phyloP scores from a whole-genome alignment of 2,329 filamentous ascomycete species.

The Drechslera avenae region DNA sequence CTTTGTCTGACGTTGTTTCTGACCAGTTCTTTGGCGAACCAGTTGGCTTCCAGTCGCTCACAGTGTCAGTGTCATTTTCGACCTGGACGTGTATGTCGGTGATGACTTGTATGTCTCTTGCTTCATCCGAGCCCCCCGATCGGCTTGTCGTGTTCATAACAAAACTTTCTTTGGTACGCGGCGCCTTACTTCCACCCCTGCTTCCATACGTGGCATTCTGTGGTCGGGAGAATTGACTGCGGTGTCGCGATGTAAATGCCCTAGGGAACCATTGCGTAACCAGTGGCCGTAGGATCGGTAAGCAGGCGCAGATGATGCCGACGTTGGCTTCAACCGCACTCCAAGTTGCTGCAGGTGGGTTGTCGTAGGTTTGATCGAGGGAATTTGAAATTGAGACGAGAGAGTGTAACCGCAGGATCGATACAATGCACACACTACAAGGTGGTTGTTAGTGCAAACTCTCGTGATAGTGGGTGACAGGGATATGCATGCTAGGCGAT shows the following conservation, averaged over 20 bases:
- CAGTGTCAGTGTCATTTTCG: slow-evolving; percentile 15
- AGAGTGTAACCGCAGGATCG: slow-evolving; percentile 42
- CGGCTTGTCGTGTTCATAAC: slow-evolving; percentile 8
- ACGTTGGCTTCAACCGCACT: slow-evolving; percentile 38
- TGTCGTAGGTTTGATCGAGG: slow-evolving; percentile 38
- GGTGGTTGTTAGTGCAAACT: slow-evolving; percentile 3
- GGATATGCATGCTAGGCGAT: not conserved
- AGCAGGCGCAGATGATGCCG: slow-evolving; percentile 43
- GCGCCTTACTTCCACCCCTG: slow-evolving; percentile 7
- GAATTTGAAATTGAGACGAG: slow-evolving; percentile 41
- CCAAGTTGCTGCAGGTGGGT: slow-evolving; percentile 41
- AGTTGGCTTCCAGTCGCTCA: slow-evolving; percentile 18
- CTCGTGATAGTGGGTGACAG: not conserved
- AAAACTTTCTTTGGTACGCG: slow-evolving; percentile 11
- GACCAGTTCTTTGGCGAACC: slow-evolving; percentile 2
- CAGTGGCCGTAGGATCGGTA: slow-evolving; percentile 37
- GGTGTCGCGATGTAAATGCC: slow-evolving; percentile 25
- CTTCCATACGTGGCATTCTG: slow-evolving; percentile 18
- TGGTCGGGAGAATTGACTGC: slow-evolving; percentile 14
- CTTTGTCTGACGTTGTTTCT: slow-evolving; percentile 1
- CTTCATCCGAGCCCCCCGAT: slow-evolving; percentile 2
- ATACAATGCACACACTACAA: slow-evolving; percentile 42
- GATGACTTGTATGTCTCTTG: slow-evolving; percentile 31
- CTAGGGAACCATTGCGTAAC: slow-evolving; percentile 31
- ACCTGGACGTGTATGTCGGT: slow-evolving; percentile 31